Conservation (phyloP, 2,329 filamentous ascomycete genomes). For the Colletotrichum musae region DNA sequence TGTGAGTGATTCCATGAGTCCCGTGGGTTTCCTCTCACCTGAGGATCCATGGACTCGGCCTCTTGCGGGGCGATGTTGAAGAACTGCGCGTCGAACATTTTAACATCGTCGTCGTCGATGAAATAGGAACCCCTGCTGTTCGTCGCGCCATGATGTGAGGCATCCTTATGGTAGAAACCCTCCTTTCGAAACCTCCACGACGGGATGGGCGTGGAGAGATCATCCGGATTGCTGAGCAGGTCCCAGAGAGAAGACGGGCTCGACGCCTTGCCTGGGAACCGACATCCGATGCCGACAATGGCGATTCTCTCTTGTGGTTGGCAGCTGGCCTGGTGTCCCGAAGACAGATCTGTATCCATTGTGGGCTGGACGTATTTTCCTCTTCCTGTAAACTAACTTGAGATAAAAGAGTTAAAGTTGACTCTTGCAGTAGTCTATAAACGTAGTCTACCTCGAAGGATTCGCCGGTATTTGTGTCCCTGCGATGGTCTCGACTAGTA, state of each 20-base stretch:
- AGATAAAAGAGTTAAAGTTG: no score
- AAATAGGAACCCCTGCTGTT: constrained; percentile 42
- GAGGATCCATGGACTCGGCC: constrained; percentile 50
- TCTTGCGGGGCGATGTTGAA: constrained; percentile 49
- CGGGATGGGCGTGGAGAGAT: not conserved
- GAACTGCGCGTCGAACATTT: constrained; percentile 47
- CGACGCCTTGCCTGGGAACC: constrained; percentile 43
- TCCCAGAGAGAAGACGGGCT: constrained; percentile 44
- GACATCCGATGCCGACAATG: constrained; percentile 45
- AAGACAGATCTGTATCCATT: no score
- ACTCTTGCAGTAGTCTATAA: no score
- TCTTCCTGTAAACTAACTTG: no score
- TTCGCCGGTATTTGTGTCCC: no score
- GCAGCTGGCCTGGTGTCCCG: no score
- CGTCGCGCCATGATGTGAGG: constrained; percentile 35
- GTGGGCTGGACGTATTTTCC: no score
- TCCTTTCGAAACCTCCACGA: not conserved
- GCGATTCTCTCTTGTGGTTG: constrained; percentile 34
- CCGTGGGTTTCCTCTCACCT: constrained; percentile 40
- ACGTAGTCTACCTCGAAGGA: no score
- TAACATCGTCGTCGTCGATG: constrained; percentile 42
- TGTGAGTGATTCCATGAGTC: constrained; percentile 46
- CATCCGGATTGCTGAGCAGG: constrained; percentile 37
- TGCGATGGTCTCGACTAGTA: no score
- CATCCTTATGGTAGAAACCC: constrained; percentile 18